A percentile compares a stretch with the other conserved stretches of the same genome.
phyloP scores from a whole-genome alignment of 2,329 filamentous ascomycete genomes.

The Pseudovirgaria hyperparasitica region DNA sequence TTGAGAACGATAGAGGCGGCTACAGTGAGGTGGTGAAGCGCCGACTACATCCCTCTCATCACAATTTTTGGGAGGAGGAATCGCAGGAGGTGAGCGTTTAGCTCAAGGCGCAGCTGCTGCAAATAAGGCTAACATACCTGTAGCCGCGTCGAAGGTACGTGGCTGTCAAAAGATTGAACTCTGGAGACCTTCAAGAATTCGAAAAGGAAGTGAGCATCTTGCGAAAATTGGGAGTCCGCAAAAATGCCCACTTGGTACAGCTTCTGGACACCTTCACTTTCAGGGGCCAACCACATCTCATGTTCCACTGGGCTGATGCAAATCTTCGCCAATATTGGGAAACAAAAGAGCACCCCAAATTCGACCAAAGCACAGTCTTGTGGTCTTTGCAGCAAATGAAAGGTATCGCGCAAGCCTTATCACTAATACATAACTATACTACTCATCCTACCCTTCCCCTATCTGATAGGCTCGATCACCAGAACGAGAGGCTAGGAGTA shows the following conservation, averaged over 20 bases:
- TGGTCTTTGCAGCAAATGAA: constrained; percentile 18
- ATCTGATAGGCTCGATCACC: too few species aligned
- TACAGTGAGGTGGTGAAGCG: constrained; percentile 5
- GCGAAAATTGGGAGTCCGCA: not conserved
- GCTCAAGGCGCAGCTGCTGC: not conserved
- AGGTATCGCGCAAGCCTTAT: constrained; percentile 13
- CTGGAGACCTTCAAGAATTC: constrained; percentile 1
- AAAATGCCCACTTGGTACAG: constrained; percentile 12
- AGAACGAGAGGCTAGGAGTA: not conserved
- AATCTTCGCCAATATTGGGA: constrained; percentile 17
- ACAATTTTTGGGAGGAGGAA: constrained; percentile 2
- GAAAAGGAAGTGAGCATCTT: constrained; percentile 2
- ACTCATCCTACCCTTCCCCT: too few species aligned
- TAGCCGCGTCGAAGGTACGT: not conserved
- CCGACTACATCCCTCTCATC: constrained; percentile 2
- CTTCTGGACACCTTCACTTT: constrained; percentile 15
- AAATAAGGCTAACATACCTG: not conserved
- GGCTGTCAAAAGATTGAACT: constrained; percentile 4
- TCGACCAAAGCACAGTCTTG: constrained; percentile 6
- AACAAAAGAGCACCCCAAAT: constrained; percentile 2
- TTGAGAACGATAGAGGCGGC: constrained; percentile 1
- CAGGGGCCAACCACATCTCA: constrained; percentile 11
- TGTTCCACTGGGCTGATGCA: constrained; percentile 15
- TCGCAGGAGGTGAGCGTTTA: not conserved
- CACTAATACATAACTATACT: constrained; percentile 11